Evolutionary conservation across 805 yeast genomes (phyloP).

Genomic region (Cyberlindnera samutprakarnensis): DNA sequence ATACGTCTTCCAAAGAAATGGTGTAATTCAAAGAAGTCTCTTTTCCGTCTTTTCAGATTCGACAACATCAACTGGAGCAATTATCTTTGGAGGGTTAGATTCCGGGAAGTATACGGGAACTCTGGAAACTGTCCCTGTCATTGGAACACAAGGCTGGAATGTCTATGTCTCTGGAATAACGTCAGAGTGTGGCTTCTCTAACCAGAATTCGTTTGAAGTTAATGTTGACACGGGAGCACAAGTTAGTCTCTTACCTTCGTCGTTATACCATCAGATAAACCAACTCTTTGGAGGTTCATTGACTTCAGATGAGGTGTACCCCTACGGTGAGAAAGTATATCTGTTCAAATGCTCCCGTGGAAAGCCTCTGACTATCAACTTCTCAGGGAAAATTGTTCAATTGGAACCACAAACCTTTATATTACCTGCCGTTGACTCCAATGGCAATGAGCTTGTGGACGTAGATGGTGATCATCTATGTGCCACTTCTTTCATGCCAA

Average conservation of each 20-base stretch:
- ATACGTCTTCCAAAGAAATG: constrained; percentile 2
- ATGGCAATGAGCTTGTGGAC: constrained; percentile 5
- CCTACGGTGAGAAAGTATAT: constrained; percentile 30
- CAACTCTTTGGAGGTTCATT: constrained; percentile 13
- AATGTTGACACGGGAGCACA: constrained; percentile 16
- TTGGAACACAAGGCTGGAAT: neutral
- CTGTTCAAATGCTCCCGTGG: constrained; percentile 19
- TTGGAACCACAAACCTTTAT: constrained; percentile 8
- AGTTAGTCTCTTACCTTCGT: constrained; percentile 5
- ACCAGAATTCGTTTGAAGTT: constrained; percentile 1
- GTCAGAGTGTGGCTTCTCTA: constrained; percentile 9
- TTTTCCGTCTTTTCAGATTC: constrained; percentile 8
- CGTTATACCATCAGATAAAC: constrained; percentile 9
- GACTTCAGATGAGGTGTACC: constrained; percentile 20
- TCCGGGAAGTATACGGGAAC: constrained; percentile 9
- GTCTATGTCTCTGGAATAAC: constrained; percentile 10
- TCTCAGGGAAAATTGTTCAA: constrained; percentile 11
- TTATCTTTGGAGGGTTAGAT: constrained; percentile 20
- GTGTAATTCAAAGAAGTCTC: constrained; percentile 7
- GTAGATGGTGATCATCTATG: constrained; percentile 14
- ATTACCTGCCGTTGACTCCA: constrained; percentile 4
- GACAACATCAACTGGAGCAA: too few relatives aligned
- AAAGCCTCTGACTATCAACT: constrained; percentile 7
- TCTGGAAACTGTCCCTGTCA: constrained; percentile 8
- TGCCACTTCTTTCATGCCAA: constrained; percentile 5